Evolutionary conservation across 306 rosid species (phyloP).

Genomic region (Canavalia ensiformis): DNA sequence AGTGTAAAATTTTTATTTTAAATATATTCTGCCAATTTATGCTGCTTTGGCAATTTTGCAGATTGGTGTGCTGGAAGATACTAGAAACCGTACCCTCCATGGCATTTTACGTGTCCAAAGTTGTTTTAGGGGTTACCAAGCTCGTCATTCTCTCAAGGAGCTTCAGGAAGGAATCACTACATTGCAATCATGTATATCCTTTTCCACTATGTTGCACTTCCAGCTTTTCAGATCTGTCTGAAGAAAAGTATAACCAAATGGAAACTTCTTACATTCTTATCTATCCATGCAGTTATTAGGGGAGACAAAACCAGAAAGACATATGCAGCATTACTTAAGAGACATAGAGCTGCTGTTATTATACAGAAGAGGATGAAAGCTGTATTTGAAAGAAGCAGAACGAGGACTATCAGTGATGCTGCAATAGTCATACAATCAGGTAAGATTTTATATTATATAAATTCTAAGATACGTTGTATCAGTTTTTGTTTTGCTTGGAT

Average conservation of each 20-base stretch:
- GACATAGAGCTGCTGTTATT: constrained; percentile 74
- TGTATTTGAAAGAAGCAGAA: constrained; percentile 59
- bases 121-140: constrained; percentile 94
- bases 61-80: constrained; percentile 98
- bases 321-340: constrained; percentile 64
- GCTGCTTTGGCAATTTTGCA: constrained; percentile 53
- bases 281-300: constrained; percentile 73
- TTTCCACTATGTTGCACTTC: constrained; percentile 39
- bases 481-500: constrained; percentile 12
- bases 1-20: not conserved
- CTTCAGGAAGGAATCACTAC: constrained; percentile 68
- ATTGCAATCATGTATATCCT: constrained; percentile 85
- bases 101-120: constrained; percentile 93
- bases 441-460: constrained; percentile 33
- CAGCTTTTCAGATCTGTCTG: constrained; percentile 37
- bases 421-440: constrained; percentile 82
- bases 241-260: constrained; percentile 22
- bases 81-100: constrained; percentile 92
- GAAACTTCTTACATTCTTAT: constrained; percentile 37
- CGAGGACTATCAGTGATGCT: constrained; percentile 60
- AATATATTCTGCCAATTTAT: not conserved
- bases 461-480: constrained; percentile 5
- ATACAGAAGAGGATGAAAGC: constrained; percentile 78
- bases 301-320: constrained; percentile 78
- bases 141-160: constrained; percentile 71